Evolutionary conservation across 2,329 filamentous ascomycete species (phyloP).

Genomic region (Teratosphaeria nubilosa): DNA sequence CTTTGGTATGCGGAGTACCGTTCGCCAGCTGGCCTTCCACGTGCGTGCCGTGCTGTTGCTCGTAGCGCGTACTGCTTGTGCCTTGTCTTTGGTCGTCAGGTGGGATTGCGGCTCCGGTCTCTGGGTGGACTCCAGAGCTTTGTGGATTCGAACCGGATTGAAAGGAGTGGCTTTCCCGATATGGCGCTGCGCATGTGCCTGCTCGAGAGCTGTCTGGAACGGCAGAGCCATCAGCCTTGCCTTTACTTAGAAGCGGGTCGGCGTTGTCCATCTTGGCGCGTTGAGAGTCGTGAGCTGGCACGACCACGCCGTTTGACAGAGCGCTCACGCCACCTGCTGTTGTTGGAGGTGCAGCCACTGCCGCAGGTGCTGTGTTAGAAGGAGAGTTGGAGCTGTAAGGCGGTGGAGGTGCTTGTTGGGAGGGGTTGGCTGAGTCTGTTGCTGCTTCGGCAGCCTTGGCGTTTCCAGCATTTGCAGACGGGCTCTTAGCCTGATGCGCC

Average conservation of each 20-base stretch:
- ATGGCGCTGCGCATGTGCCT: slow-evolving; percentile 18
- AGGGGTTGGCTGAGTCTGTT: not conserved
- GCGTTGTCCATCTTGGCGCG: slow-evolving; percentile 3
- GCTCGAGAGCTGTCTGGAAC: slow-evolving; percentile 8
- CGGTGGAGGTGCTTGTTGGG: not conserved
- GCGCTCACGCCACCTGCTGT: not conserved
- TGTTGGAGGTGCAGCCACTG: slow-evolving; percentile 1
- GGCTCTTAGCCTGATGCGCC: not conserved
- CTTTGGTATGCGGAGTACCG: slow-evolving; percentile 33
- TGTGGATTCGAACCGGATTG: not conserved
- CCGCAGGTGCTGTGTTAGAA: slow-evolving; percentile 1
- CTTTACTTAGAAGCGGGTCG: slow-evolving; percentile 2
- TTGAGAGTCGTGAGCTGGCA: not conserved
- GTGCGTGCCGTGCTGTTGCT: slow-evolving; percentile 34
- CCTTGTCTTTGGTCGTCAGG: slow-evolving; percentile 25
- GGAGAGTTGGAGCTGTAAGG: not conserved
- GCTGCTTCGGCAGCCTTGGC: not conserved
- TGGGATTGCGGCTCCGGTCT: slow-evolving; percentile 28
- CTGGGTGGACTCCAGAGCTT: not conserved
- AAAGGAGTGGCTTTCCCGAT: slow-evolving; percentile 5
- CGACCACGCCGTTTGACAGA: not conserved
- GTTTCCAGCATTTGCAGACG: not conserved
- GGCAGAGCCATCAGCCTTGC: slow-evolving; percentile 6
- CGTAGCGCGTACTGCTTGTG: slow-evolving; percentile 32
- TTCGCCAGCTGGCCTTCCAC: slow-evolving; percentile 32